These are phyloP conservation scores for Bondarzewia mesenterica DNA, from an alignment of 1,284 basidiomycete genomes.

Conservation along the genomic window DNA sequence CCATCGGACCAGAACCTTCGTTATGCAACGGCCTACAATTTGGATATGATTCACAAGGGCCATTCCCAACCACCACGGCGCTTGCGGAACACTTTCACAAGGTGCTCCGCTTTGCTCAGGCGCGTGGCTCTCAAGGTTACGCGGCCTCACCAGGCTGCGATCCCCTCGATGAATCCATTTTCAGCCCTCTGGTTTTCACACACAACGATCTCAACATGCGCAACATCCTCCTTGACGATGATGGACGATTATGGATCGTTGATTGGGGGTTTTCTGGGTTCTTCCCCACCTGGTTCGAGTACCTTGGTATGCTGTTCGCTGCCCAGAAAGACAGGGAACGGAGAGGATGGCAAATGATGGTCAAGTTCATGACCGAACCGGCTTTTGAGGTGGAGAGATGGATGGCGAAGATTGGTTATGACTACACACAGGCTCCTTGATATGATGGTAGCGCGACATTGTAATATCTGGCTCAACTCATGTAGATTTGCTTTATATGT, in stretches of 20 bases:
- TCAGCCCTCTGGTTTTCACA: neutral
- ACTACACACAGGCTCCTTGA: too few relatives aligned
- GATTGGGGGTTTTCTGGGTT: neutral
- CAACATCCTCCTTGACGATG: neutral
- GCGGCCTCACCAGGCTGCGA: neutral
- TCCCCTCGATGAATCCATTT: neutral
- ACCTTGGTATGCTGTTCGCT: neutral
- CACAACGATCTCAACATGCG: neutral
- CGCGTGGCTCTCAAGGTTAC: neutral
- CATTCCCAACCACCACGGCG: neutral
- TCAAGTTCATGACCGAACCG: neutral
- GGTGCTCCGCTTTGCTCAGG: neutral
- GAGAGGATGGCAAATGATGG: neutral
- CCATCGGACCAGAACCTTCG: neutral
- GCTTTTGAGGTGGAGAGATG: neutral
- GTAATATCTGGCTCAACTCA: too few relatives aligned
- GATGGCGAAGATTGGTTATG: neutral
- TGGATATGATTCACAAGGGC: neutral
- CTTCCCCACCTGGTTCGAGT: neutral
- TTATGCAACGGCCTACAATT: neutral
- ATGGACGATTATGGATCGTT: neutral
- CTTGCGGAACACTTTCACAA: neutral
- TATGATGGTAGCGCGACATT: too few relatives aligned
- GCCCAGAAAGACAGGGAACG: neutral
- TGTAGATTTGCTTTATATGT: too few relatives aligned